A percentile compares a stretch with the other conserved stretches of the same genome.
These are phyloP conservation scores for Plenodomus lindquistii DNA, from an alignment of 2,329 filamentous ascomycete genomes.

Conservation along the genomic window DNA sequence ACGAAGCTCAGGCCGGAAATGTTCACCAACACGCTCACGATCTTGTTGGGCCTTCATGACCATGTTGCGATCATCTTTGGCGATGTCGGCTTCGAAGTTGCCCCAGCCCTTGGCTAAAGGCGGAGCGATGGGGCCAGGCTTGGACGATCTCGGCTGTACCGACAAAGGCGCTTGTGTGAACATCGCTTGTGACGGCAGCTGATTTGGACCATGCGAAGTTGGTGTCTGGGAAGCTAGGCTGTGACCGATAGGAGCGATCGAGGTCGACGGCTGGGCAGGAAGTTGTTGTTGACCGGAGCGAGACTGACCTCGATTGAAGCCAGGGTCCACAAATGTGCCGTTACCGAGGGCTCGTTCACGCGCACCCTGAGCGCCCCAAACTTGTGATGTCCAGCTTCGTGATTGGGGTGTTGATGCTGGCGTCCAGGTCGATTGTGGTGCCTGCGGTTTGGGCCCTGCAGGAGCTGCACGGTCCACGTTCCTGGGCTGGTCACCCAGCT, in stretches of 20 bases:
- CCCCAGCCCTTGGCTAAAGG: constrained; percentile 37
- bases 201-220: constrained; percentile 19
- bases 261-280: constrained; percentile 27
- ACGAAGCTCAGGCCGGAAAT: constrained; percentile 37
- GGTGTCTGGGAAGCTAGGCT: constrained; percentile 21
- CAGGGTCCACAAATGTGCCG: constrained; percentile 69
- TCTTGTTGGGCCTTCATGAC: constrained; percentile 31
- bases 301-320: constrained; percentile 57
- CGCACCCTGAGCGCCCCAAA: constrained; percentile 72
- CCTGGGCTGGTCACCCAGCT: constrained; percentile 15
- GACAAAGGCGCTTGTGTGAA: constrained; percentile 22
- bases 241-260: constrained; percentile 29
- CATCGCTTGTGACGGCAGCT: constrained; percentile 25
- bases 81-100: constrained; percentile 36
- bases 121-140: constrained; percentile 36
- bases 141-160: constrained; percentile 15
- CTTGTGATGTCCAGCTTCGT: constrained; percentile 54
- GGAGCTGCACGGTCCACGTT: constrained; percentile 14
- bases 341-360: constrained; percentile 75
- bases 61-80: constrained; percentile 32
- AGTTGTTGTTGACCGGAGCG: constrained; percentile 39
- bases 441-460: constrained; percentile 30
- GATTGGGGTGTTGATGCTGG: constrained; percentile 28
- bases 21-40: constrained; percentile 30
- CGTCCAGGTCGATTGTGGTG: constrained; percentile 31